Conservation (phyloP, 306 rosid species). For the Geum urbanum region DNA sequence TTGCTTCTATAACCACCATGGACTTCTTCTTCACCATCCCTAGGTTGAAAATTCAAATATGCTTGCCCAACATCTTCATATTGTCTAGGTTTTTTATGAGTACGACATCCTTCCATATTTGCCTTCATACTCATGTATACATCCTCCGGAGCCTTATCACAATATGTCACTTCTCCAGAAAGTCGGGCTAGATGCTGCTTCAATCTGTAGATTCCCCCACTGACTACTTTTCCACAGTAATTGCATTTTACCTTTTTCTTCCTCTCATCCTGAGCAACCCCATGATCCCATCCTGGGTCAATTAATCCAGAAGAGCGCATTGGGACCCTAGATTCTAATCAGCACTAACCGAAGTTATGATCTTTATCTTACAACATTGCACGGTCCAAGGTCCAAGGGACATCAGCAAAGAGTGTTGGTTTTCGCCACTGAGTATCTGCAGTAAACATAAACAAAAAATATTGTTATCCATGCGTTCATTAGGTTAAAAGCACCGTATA, state of each 20-base stretch:
- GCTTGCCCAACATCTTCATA: slow-evolving; percentile 54
- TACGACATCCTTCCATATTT: slow-evolving; percentile 78
- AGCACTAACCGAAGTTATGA: background rate
- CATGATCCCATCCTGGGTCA: slow-evolving; percentile 99
- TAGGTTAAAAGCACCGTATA: background rate
- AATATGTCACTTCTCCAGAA: slow-evolving; percentile 93
- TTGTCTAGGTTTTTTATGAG: slow-evolving; percentile 73
- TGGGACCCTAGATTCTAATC: slow-evolving; percentile 47
- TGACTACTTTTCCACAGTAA: slow-evolving; percentile 92
- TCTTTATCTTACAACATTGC: slow-evolving; percentile 25
- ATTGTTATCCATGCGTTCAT: background rate
- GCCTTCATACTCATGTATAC: slow-evolving; percentile 84
- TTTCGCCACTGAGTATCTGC: slow-evolving; percentile 4
- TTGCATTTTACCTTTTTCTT: slow-evolving; percentile 97
- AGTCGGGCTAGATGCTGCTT: slow-evolving; percentile 98
- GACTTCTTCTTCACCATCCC: slow-evolving; percentile 71
- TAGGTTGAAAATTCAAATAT: slow-evolving; percentile 62
- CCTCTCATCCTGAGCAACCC: slow-evolving; percentile 86
- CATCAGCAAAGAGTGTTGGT: background rate
- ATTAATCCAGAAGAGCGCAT: slow-evolving; percentile 72
- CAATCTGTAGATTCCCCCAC: slow-evolving; percentile 93
- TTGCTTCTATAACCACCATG: slow-evolving; percentile 63
- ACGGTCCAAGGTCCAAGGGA: slow-evolving; percentile 14
- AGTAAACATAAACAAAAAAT: background rate
- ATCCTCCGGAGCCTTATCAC: slow-evolving; percentile 93